phyloP scores from a whole-genome alignment of 768 basidiomycete genomes.

The Leccinum pellstonianum region DNA sequence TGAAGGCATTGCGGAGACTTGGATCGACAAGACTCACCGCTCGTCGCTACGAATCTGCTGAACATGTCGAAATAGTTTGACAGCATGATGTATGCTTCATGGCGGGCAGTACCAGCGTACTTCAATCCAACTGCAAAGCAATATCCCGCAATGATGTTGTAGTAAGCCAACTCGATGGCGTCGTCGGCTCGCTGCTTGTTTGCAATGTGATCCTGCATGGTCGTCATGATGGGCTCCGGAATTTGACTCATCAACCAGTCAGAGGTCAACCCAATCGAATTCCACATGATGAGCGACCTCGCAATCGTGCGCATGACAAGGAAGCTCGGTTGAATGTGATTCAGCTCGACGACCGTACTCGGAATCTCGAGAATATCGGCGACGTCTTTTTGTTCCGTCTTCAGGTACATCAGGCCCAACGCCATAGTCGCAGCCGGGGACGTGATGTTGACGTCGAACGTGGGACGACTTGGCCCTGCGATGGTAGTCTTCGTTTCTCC shows the following conservation, averaged over 20 bases:
- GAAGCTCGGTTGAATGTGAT: constrained; percentile 86
- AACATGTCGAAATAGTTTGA: constrained; percentile 81
- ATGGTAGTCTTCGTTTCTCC: constrained; percentile 55
- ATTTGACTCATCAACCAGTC: constrained; percentile 75
- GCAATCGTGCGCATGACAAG: constrained; percentile 79
- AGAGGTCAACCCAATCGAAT: constrained; percentile 62
- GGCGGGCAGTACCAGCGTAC: constrained; percentile 90
- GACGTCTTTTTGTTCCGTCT: constrained; percentile 79
- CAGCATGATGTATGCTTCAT: constrained; percentile 83
- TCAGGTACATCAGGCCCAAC: constrained; percentile 89
- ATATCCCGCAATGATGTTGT: constrained; percentile 86
- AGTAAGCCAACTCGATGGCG: constrained; percentile 84
- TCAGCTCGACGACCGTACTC: constrained; percentile 72
- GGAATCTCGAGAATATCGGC: constrained; percentile 86
- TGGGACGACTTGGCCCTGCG: constrained; percentile 38
- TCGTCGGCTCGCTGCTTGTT: constrained; percentile 55
- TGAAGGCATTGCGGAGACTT: not conserved
- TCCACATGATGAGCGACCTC: constrained; percentile 84
- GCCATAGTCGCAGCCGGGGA: constrained; percentile 91
- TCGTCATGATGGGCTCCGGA: constrained; percentile 61
- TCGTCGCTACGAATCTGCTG: constrained; percentile 64
- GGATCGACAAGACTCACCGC: constrained; percentile 45
- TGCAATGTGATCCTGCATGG: constrained; percentile 51
- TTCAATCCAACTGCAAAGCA: constrained; percentile 92
- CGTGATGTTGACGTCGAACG: constrained; percentile 86